phyloP scores from a whole-genome alignment of 371 early-diverging fungal species.

The Mucor ambiguus region DNA sequence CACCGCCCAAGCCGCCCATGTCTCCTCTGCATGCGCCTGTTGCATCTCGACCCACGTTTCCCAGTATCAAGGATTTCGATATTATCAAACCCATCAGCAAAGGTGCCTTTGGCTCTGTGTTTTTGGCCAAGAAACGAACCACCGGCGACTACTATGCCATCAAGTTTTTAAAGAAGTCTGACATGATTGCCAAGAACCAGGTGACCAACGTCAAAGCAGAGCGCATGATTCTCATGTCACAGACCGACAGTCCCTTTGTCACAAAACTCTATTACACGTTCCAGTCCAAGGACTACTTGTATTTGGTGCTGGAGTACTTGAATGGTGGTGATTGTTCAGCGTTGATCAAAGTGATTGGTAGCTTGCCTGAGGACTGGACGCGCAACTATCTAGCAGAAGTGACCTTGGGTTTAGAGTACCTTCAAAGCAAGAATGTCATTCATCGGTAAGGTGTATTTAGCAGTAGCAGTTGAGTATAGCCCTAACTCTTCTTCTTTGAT shows the following conservation, averaged over 20 bases:
- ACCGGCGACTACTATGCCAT: slow-evolving; percentile 92
- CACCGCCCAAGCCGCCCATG: slow-evolving; percentile 37
- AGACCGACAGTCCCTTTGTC: slow-evolving; percentile 92
- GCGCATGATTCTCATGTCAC: slow-evolving; percentile 82
- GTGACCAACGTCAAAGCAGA: slow-evolving; percentile 91
- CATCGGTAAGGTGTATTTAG: slow-evolving; percentile 73
- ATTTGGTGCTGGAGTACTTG: slow-evolving; percentile 94
- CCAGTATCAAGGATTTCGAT: slow-evolving; percentile 87
- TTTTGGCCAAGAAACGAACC: slow-evolving; percentile 80
- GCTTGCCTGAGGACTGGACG: slow-evolving; percentile 87
- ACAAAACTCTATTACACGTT: slow-evolving; percentile 93
- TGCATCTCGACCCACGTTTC: slow-evolving; percentile 46
- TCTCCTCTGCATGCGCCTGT: slow-evolving; percentile 52
- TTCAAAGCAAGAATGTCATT: slow-evolving; percentile 83
- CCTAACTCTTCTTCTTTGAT: neutral
- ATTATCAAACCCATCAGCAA: slow-evolving; percentile 93
- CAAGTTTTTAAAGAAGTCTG: slow-evolving; percentile 87
- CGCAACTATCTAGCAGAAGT: slow-evolving; percentile 95
- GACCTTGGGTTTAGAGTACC: slow-evolving; percentile 91
- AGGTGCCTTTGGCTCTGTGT: slow-evolving; percentile 93
- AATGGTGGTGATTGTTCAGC: slow-evolving; percentile 98
- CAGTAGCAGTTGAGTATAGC: too few species aligned
- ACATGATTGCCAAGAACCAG: slow-evolving; percentile 93
- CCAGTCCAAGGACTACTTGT: slow-evolving; percentile 89
- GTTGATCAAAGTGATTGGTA: slow-evolving; percentile 83